Conservation (phyloP, 2,329 filamentous ascomycete species). For the Dothistroma pini region DNA sequence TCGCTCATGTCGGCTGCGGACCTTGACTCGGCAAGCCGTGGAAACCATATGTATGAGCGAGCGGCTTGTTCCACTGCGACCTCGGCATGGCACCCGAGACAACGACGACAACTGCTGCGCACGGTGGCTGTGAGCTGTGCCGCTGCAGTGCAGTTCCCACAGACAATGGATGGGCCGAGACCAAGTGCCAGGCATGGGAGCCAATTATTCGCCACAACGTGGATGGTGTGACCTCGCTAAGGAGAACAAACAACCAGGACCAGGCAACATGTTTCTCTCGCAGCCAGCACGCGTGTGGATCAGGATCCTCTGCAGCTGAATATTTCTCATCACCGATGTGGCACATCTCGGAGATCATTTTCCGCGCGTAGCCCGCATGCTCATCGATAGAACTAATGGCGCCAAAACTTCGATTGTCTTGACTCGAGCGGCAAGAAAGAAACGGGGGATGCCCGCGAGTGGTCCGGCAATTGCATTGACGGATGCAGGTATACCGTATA, state of each 20-base stretch:
- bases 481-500: background rate
- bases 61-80: background rate
- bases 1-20: background rate
- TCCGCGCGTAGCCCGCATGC: background rate
- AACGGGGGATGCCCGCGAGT: background rate
- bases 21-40: slow-evolving; percentile 10
- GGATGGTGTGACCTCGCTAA: background rate
- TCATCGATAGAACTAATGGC: too few species aligned
- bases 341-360: background rate
- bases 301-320: background rate
- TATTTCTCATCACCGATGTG: background rate
- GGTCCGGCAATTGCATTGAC: background rate
- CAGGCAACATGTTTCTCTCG: background rate
- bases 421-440: background rate
- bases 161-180: background rate
- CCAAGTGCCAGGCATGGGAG: background rate
- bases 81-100: slow-evolving; percentile 1
- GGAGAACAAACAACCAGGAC: background rate
- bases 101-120: background rate
- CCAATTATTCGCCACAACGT: background rate
- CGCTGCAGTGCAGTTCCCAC: background rate
- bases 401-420: background rate
- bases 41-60: slow-evolving; percentile 1
- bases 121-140: background rate
- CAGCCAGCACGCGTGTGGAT: background rate